A percentile compares a stretch with the other conserved stretches of the same genome.
Evolutionary conservation across 1,284 basidiomycete species (phyloP).

Genomic region (Phellinidium pouzarii): DNA sequence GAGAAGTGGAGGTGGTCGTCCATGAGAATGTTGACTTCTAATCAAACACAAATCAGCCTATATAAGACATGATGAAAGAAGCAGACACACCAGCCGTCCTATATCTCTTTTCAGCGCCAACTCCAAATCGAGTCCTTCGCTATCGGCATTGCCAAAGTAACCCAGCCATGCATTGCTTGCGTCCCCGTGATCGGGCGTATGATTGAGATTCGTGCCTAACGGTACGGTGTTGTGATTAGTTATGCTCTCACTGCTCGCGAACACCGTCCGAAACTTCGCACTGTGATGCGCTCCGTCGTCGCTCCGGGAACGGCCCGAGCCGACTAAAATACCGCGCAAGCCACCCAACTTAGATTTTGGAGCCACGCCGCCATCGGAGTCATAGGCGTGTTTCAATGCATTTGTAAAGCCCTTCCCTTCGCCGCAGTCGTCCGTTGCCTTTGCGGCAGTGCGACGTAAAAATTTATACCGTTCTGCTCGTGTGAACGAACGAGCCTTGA

Average conservation of each 20-base stretch:
- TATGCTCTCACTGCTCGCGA: background rate
- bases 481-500: background rate
- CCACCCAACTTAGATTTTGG: background rate
- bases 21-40: constrained; percentile 19
- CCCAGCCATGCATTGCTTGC: constrained; percentile 2
- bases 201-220: background rate
- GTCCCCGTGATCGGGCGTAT: background rate
- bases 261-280: background rate
- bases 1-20: constrained; percentile 17
- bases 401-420: background rate
- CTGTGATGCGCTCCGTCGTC: background rate
- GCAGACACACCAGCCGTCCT: constrained; percentile 8
- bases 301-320: constrained; percentile 12
- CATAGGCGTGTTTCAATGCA: background rate
- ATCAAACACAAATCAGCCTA: background rate
- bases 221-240: background rate
- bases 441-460: constrained; percentile 9
- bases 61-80: background rate
- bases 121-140: constrained; percentile 2
- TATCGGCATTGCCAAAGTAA: background rate
- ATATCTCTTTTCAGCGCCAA: constrained; percentile 6
- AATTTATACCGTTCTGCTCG: constrained; percentile 11
- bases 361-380: background rate
- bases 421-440: background rate
- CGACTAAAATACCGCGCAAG: constrained; percentile 12